Conservation (phyloP, 768 basidiomycete species). For the Kwoniella heveanensis region DNA sequence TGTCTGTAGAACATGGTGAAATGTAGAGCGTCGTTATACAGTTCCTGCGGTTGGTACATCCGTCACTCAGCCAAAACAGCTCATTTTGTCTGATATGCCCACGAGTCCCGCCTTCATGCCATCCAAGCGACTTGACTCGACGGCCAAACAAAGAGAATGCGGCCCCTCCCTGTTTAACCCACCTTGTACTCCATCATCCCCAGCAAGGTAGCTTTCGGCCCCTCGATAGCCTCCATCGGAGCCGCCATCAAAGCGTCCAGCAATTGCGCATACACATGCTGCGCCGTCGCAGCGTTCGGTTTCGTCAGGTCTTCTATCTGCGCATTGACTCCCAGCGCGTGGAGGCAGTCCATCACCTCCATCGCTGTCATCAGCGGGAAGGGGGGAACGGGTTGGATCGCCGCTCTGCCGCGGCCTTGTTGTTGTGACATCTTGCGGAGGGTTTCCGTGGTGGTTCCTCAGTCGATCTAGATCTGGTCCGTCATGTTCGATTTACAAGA, state of each 20-base stretch:
- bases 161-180: slow-evolving; percentile 18
- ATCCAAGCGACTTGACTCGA: too few species aligned
- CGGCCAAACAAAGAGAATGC: too few species aligned
- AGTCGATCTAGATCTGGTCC: too few species aligned
- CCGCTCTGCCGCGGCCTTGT: slow-evolving; percentile 7
- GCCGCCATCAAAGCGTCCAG: slow-evolving; percentile 43
- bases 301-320: slow-evolving; percentile 37
- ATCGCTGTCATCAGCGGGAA: slow-evolving; percentile 37
- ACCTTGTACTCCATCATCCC: slow-evolving; percentile 54
- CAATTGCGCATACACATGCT: slow-evolving; percentile 40
- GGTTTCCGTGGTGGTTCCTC: too few species aligned
- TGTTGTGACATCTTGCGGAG: slow-evolving; percentile 17
- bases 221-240: slow-evolving; percentile 40
- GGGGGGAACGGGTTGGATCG: slow-evolving; percentile 19
- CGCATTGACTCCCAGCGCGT: slow-evolving; percentile 39
- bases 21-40: slow-evolving; percentile 43
- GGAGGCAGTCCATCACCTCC: slow-evolving; percentile 41
- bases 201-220: slow-evolving; percentile 48
- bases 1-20: slow-evolving; percentile 54
- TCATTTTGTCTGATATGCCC: too few species aligned
- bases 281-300: slow-evolving; percentile 33
- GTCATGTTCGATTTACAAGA: too few species aligned
- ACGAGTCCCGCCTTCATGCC: too few species aligned
- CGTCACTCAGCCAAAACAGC: too few species aligned
- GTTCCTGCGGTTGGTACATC: slow-evolving; percentile 32